phyloP scores from a whole-genome alignment of 2,329 filamentous ascomycete species.

The Diaporthe aspalathi region DNA sequence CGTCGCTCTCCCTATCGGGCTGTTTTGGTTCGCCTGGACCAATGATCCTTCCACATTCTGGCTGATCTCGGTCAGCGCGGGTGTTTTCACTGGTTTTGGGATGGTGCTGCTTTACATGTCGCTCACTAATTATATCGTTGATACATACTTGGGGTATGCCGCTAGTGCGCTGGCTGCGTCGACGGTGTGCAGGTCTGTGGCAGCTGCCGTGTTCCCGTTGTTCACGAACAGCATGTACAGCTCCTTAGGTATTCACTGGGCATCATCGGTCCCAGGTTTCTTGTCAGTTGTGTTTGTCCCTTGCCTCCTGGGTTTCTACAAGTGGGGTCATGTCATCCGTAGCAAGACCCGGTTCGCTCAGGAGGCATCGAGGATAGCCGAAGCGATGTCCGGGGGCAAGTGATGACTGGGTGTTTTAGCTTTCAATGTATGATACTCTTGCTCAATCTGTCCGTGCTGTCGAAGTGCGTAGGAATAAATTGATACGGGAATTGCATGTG shows the following conservation, averaged over 20 bases:
- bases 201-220: constrained; percentile 83
- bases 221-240: constrained; percentile 79
- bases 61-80: constrained; percentile 37
- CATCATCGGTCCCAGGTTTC: constrained; percentile 79
- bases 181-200: constrained; percentile 75
- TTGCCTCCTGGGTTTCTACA: constrained; percentile 83
- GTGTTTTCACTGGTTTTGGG: constrained; percentile 79
- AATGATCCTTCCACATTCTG: constrained; percentile 51
- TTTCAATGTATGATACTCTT: constrained; percentile 6
- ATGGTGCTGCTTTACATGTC: constrained; percentile 84
- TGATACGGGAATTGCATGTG: no score
- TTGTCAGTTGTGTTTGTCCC: constrained; percentile 81
- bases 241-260: constrained; percentile 79
- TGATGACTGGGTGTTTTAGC: neutral
- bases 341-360: constrained; percentile 57
- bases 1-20: constrained; percentile 62
- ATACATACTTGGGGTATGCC: constrained; percentile 83
- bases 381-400: constrained; percentile 37
- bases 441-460: neutral
- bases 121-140: constrained; percentile 81
- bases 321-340: constrained; percentile 66
- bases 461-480: no score
- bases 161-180: constrained; percentile 86
- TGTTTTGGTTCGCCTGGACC: constrained; percentile 70
- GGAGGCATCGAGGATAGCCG: constrained; percentile 36